Evolutionary conservation across 2,329 filamentous ascomycete species (phyloP), one percentile per base, ranked within the genome.

Genomic region (Polychaeton citri): DNA sequence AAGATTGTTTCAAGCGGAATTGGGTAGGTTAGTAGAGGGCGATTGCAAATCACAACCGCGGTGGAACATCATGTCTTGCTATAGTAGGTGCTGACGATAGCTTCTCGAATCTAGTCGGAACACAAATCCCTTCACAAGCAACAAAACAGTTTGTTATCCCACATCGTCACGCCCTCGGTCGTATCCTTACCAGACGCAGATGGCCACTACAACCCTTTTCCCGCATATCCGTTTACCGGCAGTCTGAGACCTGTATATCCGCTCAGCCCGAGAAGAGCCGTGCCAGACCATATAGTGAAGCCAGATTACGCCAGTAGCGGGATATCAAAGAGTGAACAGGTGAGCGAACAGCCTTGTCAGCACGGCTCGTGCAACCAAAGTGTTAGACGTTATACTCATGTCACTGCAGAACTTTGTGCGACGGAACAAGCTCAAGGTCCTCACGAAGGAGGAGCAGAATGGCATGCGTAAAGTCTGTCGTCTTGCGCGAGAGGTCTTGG

Each of bases 1-100:
- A 98, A 61, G 90, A 96, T 51, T 98, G 90, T 69, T 98, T 98
- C 66, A 96, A 95, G 71, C 80, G 78, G 61, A 98, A 86, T 68
- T 98, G 90, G 90, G 90, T 96, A 76, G 47, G 55, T 55, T 10
- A 32, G 34, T 40, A 18, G 19, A n/a, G 8, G 17, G 19, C 15
- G 15, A 15, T 6, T 15, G 12, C 15, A 5, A 28, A 28, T 12
- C 12, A 15, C 12, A 28, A 28, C 24, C 15, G 12, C 7, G 15
- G 24, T 10, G 12, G 12, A 10, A 28, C 7, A 7, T 28, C 15
- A 12, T 5, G 5, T 15, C 24, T 3, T 28, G 12, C 24, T 28
- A 7, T 12, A 28, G 24, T 12, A 10, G 12, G 15, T 10, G 12
- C 12, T 28, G 15, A 10, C 15, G 24, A 28, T 28, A 10, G 12